Evolutionary conservation across 495 filamentous ascomycete genomes (phyloP), one percentile per base, ranked within the genome.

Genomic region (Penicillium samsonianum): DNA sequence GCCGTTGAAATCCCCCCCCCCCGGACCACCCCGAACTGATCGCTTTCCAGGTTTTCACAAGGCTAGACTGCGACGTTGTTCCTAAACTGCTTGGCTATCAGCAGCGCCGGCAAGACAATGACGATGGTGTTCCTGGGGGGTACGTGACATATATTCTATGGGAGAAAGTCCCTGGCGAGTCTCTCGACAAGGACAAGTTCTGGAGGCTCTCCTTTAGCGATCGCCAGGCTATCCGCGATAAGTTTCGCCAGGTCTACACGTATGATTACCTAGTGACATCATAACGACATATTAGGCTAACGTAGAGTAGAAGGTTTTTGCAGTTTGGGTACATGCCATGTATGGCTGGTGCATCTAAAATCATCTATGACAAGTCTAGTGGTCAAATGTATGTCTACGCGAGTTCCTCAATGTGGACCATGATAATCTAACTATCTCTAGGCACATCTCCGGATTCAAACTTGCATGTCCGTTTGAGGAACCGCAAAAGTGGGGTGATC

Each of bases 361-460:
- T 53, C 6, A 53, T 53, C 20, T 31, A 43, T 44, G 50, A 53
- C n/a, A 44, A 53, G 40, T 23, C 40, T 22, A 43, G 38, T 53
- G 50, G 50, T 5, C 40, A 33, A 44, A 53, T 53, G 50, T 53
- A 9, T 44, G 40, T 53, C 40, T 53, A 53, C 37, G 7, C 25
- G 17, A 43, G 9, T 33, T 53, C 17, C 44, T 43, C 50, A 5
- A 53, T 22, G 1, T 43, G 40, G 40, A 43, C 3, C 35, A 30
- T 53, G 0, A 31, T 44, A 28, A 33, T 44, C 23, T 43, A 44
- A 43, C 49, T 35, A 52, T 53, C 50, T 53, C 50, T 44, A 53
- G 50, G 38, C 50, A 53, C 28, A 53, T 53, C 40, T 53, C 26
- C 38, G 50, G 50, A 8, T 53, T 53, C 40, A 43, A n/a, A 33